These are phyloP conservation scores for Melastoma malabathricum DNA, from an alignment of 345 rosid genomes.

Conservation along the genomic window DNA sequence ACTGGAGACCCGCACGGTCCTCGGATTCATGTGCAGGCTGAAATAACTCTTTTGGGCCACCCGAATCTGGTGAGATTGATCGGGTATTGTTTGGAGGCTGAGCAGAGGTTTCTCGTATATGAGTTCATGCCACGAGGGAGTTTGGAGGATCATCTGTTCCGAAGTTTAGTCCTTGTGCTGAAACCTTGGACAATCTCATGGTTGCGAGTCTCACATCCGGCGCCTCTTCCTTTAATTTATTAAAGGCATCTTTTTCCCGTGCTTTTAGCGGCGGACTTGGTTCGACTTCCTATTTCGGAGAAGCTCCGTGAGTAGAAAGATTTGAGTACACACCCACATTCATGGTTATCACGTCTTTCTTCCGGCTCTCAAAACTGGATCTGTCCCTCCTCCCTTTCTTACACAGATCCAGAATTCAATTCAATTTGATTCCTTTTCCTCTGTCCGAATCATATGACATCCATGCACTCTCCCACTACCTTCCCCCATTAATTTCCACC, in stretches of 20 bases:
- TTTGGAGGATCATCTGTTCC: constrained; percentile 81
- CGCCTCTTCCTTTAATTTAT: too few relatives aligned
- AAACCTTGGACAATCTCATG: too few relatives aligned
- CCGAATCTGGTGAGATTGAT: constrained; percentile 75
- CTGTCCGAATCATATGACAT: too few relatives aligned
- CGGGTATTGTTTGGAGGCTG: constrained; percentile 92
- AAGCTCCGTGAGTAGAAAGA: neutral
- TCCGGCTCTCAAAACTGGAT: neutral
- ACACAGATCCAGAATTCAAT: neutral
- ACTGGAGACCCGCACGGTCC: neutral
- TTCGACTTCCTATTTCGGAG: neutral
- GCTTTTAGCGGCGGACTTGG: too few relatives aligned
- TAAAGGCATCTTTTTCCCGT: neutral
- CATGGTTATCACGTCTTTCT: constrained; percentile 51
- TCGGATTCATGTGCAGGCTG: constrained; percentile 31
- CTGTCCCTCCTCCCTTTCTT: neutral
- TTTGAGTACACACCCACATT: constrained; percentile 14
- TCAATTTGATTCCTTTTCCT: constrained; percentile 3
- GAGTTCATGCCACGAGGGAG: constrained; percentile 95
- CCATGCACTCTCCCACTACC: too few relatives aligned
- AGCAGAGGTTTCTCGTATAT: constrained; percentile 77
- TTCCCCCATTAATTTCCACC: too few relatives aligned
- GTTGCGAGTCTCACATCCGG: too few relatives aligned
- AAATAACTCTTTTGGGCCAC: constrained; percentile 79
- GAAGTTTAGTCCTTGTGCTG: constrained; percentile 22